These are phyloP conservation scores for Rhododendron williamsianum DNA, from an alignment of 148 eudicot species.

Conservation along the genomic window DNA sequence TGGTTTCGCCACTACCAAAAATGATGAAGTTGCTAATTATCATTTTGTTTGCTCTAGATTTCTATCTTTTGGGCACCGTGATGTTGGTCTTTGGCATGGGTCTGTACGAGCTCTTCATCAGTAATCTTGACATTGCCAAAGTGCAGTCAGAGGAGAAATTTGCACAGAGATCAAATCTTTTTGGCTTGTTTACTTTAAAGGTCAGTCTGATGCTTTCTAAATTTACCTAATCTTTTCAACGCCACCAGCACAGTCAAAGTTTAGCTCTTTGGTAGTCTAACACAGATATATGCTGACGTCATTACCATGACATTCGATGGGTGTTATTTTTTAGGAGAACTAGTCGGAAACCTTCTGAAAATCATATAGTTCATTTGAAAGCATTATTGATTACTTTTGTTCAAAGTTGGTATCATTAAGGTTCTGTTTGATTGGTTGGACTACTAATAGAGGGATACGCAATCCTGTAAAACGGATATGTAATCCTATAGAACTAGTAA, in stretches of 20 bases:
- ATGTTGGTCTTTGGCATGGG: conserved; percentile 99
- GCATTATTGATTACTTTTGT: background rate
- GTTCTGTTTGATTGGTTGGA: background rate
- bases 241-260: background rate
- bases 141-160: conserved; percentile 28
- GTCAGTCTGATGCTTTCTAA: conserved; percentile 25
- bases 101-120: conserved; percentile 90
- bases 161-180: conserved; percentile 60
- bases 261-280: background rate
- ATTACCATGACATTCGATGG: background rate
- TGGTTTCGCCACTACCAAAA: background rate
- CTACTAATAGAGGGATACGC: background rate
- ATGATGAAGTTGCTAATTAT: background rate
- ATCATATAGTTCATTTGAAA: background rate
- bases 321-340: background rate
- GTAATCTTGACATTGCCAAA: conserved; percentile 63
- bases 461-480: background rate
- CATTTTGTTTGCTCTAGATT: conserved; percentile 41
- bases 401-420: background rate
- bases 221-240: background rate
- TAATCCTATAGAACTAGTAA: background rate
- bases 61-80: conserved; percentile 93
- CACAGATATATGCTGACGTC: background rate
- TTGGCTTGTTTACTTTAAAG: conserved; percentile 73
- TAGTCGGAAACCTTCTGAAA: background rate